Conservation (phyloP, 306 rosid species). For the Phaseolus lunatus region DNA sequence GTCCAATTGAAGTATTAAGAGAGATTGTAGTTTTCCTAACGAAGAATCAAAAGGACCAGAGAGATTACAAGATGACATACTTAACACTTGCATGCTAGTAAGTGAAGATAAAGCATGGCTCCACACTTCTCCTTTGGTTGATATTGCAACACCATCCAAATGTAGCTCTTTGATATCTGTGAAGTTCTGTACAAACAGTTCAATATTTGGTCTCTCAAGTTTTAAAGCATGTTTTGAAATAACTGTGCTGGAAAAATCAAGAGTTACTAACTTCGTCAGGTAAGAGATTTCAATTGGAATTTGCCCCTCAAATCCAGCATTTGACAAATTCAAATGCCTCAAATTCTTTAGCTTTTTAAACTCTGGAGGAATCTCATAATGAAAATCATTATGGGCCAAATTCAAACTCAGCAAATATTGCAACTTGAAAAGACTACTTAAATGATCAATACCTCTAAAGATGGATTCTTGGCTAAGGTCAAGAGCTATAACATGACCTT, state of each 20-base stretch:
- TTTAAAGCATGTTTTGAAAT: conserved; percentile 10
- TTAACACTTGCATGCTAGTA: not conserved
- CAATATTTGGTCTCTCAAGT: conserved; percentile 23
- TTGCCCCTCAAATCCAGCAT: conserved; percentile 24
- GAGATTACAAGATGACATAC: conserved; percentile 25
- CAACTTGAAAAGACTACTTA: not conserved
- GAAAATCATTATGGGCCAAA: conserved; percentile 1
- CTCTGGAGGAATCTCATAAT: not conserved
- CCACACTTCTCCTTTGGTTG: conserved; percentile 5
- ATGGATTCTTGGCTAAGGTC: conserved; percentile 22
- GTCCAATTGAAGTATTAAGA: not conserved
- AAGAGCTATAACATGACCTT: not conserved
- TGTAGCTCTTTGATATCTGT: conserved; percentile 2
- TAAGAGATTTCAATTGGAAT: conserved; percentile 23
- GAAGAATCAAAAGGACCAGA: conserved; percentile 22
- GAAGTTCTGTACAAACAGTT: conserved; percentile 7
- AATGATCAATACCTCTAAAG: not conserved
- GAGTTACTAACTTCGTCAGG: not conserved
- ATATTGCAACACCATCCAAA: not conserved
- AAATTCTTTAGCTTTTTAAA: not conserved
- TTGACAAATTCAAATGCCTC: conserved; percentile 26
- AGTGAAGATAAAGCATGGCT: conserved; percentile 22
- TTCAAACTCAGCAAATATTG: conserved; percentile 1
- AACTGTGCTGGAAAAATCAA: conserved; percentile 12
- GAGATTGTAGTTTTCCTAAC: conserved; percentile 3